Conservation (phyloP, 257 asterid species). For the Datura wrightii region DNA sequence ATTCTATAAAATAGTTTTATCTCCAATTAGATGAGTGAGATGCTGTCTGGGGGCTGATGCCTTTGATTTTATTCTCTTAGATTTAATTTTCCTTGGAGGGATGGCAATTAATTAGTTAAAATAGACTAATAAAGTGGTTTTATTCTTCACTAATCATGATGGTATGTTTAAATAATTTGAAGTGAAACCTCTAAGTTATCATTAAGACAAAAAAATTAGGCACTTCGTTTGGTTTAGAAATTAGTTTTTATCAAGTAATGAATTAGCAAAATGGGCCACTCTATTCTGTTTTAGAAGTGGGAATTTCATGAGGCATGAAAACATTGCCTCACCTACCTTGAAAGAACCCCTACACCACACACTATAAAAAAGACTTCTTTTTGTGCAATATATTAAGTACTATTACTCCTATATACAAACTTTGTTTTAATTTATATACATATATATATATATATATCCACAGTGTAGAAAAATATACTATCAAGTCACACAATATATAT, state of each 20-base stretch:
- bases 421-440: background rate
- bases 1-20: conserved; percentile 7
- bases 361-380: background rate
- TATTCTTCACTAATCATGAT: conserved; percentile 27
- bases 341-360: conserved; percentile 21
- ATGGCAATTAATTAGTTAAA: conserved; percentile 26
- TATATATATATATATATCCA: background rate
- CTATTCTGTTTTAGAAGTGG: conserved; percentile 30
- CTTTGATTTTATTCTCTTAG: background rate
- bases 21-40: background rate
- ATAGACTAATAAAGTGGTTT: background rate
- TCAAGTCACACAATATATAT: background rate
- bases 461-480: background rate
- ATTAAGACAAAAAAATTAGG: conserved; percentile 13
- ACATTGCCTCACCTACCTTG: conserved; percentile 25
- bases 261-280: conserved; percentile 35
- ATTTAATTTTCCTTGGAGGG: conserved; percentile 18
- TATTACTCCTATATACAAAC: background rate
- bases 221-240: conserved; percentile 15
- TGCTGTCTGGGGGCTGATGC: background rate
- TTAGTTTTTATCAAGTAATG: background rate
- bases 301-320: conserved; percentile 26
- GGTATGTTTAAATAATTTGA: background rate
- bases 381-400: conserved; percentile 14
- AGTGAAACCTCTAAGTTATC: conserved; percentile 15